These are phyloP conservation scores for Mycogone perniciosa DNA, from an alignment of 2,329 filamentous ascomycete species.

Conservation along the genomic window DNA sequence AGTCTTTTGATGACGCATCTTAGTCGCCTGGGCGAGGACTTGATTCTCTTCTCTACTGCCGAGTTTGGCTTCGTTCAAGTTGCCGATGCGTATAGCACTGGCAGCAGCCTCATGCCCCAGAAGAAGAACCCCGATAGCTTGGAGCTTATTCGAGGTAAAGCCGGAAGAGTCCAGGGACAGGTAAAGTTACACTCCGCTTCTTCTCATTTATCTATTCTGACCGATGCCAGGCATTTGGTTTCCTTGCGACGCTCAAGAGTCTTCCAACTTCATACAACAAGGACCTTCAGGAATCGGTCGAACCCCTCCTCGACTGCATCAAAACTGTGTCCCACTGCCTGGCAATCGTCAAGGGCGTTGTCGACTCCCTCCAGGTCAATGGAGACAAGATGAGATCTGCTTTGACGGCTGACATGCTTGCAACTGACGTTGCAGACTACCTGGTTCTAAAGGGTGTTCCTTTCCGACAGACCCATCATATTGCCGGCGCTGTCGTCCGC, in stretches of 20 bases:
- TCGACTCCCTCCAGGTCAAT: slow-evolving; percentile 1
- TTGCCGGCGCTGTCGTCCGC: slow-evolving; percentile 8
- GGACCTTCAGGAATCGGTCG: background rate
- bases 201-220: background rate
- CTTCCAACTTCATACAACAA: slow-evolving; percentile 16
- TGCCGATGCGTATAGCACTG: slow-evolving; percentile 8
- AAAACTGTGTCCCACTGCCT: background rate
- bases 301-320: slow-evolving; percentile 2
- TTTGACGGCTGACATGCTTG: slow-evolving; percentile 11
- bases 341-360: background rate
- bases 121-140: slow-evolving; percentile 13
- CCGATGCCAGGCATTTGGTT: background rate
- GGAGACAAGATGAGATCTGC: slow-evolving; percentile 10
- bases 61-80: slow-evolving; percentile 11
- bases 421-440: slow-evolving; percentile 15
- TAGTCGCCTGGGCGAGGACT: slow-evolving; percentile 9
- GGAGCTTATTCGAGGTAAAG: slow-evolving; percentile 10
- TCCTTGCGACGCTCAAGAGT: background rate
- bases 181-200: background rate
- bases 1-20: slow-evolving; percentile 5
- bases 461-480: slow-evolving; percentile 14
- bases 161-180: background rate
- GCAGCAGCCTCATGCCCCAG: slow-evolving; percentile 14
- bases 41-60: slow-evolving; percentile 11
- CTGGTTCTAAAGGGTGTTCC: slow-evolving; percentile 11